Evolutionary conservation across 352 stramenopile genomes (phyloP), one percentile per base, ranked within the genome.

Genomic region (Phytophthora idaei): DNA sequence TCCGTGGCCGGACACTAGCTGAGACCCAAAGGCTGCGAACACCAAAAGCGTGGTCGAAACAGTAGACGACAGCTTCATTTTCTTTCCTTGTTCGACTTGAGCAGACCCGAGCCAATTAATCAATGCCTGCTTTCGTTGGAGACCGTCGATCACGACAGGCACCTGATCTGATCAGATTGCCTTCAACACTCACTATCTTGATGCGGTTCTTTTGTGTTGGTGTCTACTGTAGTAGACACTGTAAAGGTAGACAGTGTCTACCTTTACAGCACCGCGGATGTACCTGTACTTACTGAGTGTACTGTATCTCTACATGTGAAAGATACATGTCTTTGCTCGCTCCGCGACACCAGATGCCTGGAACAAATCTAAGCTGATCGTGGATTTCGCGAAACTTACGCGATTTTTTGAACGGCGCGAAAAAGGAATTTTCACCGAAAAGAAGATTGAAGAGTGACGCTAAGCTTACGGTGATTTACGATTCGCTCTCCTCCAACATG

Each of bases 1-100:
- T 21, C 75, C 77, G 49, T 83, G 75, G 1, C 34, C 69, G 41
- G 64, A 45, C 9, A 76, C 73, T 46, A 66, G 58, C 10, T 60
- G 61, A 5, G 56, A 45, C 3, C 51, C 25, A 15, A 70, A 57
- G n/a, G 50, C 47, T 39, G 48, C 48, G 8, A 76, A 27, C 29
- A 61, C 37, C 39, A 57, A 69, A 7, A 74, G 45, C 1, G 57
- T 49, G 46, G 58, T 44, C 5, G 25, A 61, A 60, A 46, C 50
- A 28, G 27, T 41, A 11, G 29, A 14, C 10, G 42, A 58, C 31
- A 42, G 25, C 37, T 59, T 72, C 64, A 72, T 71, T 57, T 25
- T 52, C 15, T 17, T 47, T 49, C 36, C 10, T 42, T 39, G 36
- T 47, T n/a, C n/a, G 45, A 46, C 28, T 57, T 54, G 50, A 42